phyloP scores from a whole-genome alignment of 2,329 filamentous ascomycete genomes.

The Paramyrothecium sp. region DNA sequence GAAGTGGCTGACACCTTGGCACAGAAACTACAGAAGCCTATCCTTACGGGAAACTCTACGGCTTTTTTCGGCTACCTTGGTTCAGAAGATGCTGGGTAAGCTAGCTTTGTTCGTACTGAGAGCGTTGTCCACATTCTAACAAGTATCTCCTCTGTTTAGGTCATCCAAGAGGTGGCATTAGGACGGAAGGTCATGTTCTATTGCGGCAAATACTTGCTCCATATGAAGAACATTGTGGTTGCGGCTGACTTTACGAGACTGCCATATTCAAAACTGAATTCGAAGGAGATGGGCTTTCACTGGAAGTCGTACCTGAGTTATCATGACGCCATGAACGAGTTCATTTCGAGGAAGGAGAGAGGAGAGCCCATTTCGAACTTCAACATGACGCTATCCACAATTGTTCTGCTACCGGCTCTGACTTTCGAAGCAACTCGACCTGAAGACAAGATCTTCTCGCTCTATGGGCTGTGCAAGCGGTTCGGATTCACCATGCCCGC shows the following conservation, averaged over 20 bases:
- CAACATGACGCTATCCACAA: not conserved
- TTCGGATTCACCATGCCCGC: not conserved
- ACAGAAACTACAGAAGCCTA: not conserved
- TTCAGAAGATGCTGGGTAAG: constrained; percentile 1
- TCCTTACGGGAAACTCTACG: constrained; percentile 1
- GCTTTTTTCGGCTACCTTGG: not conserved
- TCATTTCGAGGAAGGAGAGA: not conserved
- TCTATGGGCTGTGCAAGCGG: not conserved
- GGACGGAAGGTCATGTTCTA: not conserved
- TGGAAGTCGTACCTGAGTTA: not conserved
- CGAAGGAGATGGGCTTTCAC: not conserved
- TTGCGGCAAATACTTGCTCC: not conserved
- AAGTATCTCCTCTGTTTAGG: not conserved
- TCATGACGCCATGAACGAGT: not conserved
- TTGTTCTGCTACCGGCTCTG: not conserved
- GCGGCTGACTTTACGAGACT: not conserved
- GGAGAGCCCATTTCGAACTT: not conserved
- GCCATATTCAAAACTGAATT: not conserved
- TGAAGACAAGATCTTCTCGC: not conserved
- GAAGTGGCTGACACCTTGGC: not conserved
- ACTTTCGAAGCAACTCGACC: not conserved
- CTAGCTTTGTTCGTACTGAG: not conserved
- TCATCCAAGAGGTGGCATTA: not conserved
- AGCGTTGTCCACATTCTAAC: not conserved
- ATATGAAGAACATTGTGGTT: not conserved